Conservation (phyloP, 2,329 filamentous ascomycete genomes). For the Colletotrichum viniferum region DNA sequence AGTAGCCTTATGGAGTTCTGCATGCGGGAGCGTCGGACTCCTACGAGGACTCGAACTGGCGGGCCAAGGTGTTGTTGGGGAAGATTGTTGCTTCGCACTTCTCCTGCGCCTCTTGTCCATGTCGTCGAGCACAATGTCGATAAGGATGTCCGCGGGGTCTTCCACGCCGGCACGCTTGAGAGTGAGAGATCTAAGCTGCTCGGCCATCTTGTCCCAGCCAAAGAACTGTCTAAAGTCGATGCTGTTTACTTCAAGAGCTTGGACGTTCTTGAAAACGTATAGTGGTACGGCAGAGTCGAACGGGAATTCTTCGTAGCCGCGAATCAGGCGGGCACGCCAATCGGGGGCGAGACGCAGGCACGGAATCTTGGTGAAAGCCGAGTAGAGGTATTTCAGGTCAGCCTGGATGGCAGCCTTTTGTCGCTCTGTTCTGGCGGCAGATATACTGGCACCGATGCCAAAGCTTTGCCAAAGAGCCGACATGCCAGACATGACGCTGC, state of each 20-base stretch:
- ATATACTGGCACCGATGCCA: constrained; percentile 79
- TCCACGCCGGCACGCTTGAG: constrained; percentile 88
- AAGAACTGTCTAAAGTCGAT: constrained; percentile 97
- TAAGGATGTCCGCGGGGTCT: constrained; percentile 86
- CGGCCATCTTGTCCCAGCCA: constrained; percentile 92
- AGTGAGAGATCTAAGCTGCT: constrained; percentile 88
- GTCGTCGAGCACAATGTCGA: constrained; percentile 94
- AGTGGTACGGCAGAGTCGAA: constrained; percentile 97
- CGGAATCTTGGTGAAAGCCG: constrained; percentile 97
- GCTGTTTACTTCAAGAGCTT: constrained; percentile 90
- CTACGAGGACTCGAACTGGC: constrained; percentile 60
- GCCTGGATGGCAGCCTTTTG: constrained; percentile 84
- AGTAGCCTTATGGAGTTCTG: constrained; percentile 70
- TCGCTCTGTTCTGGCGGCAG: constrained; percentile 82
- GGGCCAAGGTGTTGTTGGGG: constrained; percentile 75
- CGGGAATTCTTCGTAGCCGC: constrained; percentile 95
- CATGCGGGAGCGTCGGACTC: constrained; percentile 67
- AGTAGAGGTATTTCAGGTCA: constrained; percentile 95
- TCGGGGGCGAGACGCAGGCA: constrained; percentile 91
- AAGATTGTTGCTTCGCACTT: constrained; percentile 84
- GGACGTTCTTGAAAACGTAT: constrained; percentile 97
- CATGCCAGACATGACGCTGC: constrained; percentile 98
- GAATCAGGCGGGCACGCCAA: constrained; percentile 86
- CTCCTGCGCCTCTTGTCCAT: constrained; percentile 90
- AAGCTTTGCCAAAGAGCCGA: constrained; percentile 90